These are phyloP conservation scores for Quercus tomentella DNA, from an alignment of 331 rosid genomes.

Conservation along the genomic window DNA sequence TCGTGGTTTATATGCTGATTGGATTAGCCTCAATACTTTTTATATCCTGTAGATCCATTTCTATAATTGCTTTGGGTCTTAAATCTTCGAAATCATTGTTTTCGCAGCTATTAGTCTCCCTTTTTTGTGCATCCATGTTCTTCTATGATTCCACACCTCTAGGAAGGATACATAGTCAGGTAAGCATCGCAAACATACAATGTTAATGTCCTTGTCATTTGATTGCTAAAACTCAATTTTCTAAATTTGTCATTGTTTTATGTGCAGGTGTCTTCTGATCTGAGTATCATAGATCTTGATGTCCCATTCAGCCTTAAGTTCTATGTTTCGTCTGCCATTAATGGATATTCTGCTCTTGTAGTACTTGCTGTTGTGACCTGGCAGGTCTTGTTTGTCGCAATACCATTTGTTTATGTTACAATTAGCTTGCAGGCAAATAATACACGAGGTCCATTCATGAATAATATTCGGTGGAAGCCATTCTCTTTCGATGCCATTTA, in stretches of 20 bases:
- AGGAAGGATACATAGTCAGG: conserved; percentile 83
- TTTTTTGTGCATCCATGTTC: conserved; percentile 60
- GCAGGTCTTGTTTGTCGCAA: conserved; percentile 76
- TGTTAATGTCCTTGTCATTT: neutral
- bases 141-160: conserved; percentile 87
- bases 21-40: conserved; percentile 42
- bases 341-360: conserved; percentile 47
- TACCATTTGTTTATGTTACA: conserved; percentile 55
- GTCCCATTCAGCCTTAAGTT: conserved; percentile 43
- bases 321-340: conserved; percentile 41
- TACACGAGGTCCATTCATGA: too few relatives aligned
- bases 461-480: neutral
- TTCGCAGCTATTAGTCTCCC: conserved; percentile 47
- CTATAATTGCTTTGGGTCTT: conserved; percentile 44
- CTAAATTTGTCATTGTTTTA: conserved; percentile 7
- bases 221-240: neutral
- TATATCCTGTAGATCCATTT: conserved; percentile 23
- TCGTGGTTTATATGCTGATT: conserved; percentile 55
- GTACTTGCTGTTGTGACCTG: conserved; percentile 74
- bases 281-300: conserved; percentile 72
- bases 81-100: conserved; percentile 62
- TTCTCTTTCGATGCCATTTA: neutral
- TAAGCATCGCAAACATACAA: conserved; percentile 25
- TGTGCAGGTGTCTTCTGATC: conserved; percentile 66
- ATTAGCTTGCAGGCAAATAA: conserved; percentile 58